These are phyloP conservation scores for Penicillium canariense DNA, from an alignment of 495 filamentous ascomycete genomes.

Conservation along the genomic window DNA sequence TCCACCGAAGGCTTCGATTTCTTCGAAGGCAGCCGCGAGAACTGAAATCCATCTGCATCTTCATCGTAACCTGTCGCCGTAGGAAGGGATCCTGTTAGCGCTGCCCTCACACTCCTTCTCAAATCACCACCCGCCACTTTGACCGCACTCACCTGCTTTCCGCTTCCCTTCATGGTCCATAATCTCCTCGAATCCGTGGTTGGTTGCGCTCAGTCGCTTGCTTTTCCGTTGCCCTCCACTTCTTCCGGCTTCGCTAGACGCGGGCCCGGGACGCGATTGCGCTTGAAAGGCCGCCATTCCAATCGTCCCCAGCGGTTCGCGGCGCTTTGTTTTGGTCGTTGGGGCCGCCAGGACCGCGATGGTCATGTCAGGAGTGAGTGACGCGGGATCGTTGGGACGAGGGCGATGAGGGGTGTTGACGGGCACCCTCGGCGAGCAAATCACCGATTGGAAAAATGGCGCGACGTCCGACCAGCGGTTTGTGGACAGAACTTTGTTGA, in stretches of 20 bases:
- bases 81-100: conserved; percentile 4
- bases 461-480: conserved; percentile 1
- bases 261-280: conserved; percentile 41
- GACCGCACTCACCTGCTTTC: conserved; percentile 42
- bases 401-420: conserved; percentile 1
- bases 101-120: conserved; percentile 8
- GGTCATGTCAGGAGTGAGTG: conserved; percentile 44
- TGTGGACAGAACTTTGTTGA: not conserved
- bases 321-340: conserved; percentile 43
- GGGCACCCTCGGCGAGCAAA: not conserved
- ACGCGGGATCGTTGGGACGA: conserved; percentile 10
- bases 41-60: conserved; percentile 55
- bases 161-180: conserved; percentile 37
- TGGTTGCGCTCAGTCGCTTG: conserved; percentile 43
- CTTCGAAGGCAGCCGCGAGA: conserved; percentile 47
- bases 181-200: conserved; percentile 32
- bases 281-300: conserved; percentile 45
- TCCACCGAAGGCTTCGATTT: conserved; percentile 37
- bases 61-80: conserved; percentile 47
- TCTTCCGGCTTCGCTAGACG: conserved; percentile 27
- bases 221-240: conserved; percentile 34
- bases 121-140: no score
- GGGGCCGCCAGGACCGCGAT: conserved; percentile 42
- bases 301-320: conserved; percentile 43
- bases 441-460: not conserved